Base-by-base conservation (phyloP, 768 basidiomycete genomes). In the Xerocomellus dryophilus region DNA sequence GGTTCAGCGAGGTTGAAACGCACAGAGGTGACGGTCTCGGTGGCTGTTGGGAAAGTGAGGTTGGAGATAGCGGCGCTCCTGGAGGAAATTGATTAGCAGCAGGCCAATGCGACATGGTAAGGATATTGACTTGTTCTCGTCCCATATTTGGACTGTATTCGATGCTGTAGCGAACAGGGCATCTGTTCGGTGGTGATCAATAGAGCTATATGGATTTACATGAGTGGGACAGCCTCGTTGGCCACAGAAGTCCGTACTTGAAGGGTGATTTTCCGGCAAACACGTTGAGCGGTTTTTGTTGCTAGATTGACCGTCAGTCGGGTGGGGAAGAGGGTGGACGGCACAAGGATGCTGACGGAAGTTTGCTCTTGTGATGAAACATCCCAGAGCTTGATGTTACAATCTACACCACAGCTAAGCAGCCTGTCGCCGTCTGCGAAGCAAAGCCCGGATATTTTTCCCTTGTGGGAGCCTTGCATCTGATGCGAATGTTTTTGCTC, bases 131-230 rank as follows among this genome's bases (percentile, higher is more conserved):
- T 93, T 93, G 35, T 88, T 95, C 71, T 98, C 93, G 62, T 99
- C 97, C 97, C 97, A 99, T 60, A 99, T 80, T 69, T 98, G 96
- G 7, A 99, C 94, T 44, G 82, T 80, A 61, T 88, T 92, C 0
- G 93, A 96, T 2, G 93, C 94, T 0, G 96, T 95, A 1, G 94
- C 96, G 62, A 99, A 99, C 5, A 93, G 71, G n/a, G 87, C 77
- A 53, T 95, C 90, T 34, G 83, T 82, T 43, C 88, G 81, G 67
- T 98, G 97, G 66, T 98, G 97, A 62, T 98, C 93, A 71, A 99
- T 90, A 41, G 89, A 88, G 65, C 94, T 96, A 62, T 93, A 61
- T 7, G 32, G 35, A 51, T 43, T 41, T 4, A 20, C 14, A 27
- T 51, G 55, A 56, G 54, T 43, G 38, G 23, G 21, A 20, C 2